A percentile compares a stretch with the other conserved stretches of the same genome.
Evolutionary conservation across 83 land plant genomes (phyloP).

Genomic region (Picea abies): DNA sequence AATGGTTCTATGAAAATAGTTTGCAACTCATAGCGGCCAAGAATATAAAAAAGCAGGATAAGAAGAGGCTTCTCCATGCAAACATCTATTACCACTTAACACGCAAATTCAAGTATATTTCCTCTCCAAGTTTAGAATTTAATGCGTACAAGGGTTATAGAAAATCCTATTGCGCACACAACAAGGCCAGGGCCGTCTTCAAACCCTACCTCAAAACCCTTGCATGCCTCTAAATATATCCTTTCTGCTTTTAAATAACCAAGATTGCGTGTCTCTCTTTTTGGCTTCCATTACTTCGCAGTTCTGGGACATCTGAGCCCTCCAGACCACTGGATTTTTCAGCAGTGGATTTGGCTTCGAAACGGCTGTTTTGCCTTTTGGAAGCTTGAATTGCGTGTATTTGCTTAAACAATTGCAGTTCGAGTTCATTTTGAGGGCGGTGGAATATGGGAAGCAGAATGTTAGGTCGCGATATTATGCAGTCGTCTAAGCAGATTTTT

Average conservation of each 20-base stretch:
- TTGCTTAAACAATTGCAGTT: too few relatives aligned
- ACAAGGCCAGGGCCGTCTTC: neutral
- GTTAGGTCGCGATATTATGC: constrained; percentile 1
- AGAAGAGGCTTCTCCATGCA: too few relatives aligned
- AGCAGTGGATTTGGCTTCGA: neutral
- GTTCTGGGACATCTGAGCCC: neutral
- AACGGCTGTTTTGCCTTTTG: neutral
- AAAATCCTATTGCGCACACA: too few relatives aligned
- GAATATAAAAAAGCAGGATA: too few relatives aligned
- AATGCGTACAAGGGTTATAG: too few relatives aligned
- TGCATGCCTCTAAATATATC: neutral
- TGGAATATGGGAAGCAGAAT: constrained; percentile 2
- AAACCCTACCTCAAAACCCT: neutral
- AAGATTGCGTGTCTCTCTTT: neutral
- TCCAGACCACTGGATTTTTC: neutral
- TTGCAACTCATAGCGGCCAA: too few relatives aligned
- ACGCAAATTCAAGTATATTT: too few relatives aligned
- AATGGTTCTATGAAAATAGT: too few relatives aligned
- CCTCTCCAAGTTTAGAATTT: too few relatives aligned
- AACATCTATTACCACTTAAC: too few relatives aligned
- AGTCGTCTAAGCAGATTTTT: neutral
- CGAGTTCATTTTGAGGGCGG: neutral
- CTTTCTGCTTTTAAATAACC: neutral
- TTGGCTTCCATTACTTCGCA: neutral
- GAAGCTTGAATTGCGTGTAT: too few relatives aligned